phyloP scores from a whole-genome alignment of 1,139 yeast genomes.

The Suhomyces maxii region DNA sequence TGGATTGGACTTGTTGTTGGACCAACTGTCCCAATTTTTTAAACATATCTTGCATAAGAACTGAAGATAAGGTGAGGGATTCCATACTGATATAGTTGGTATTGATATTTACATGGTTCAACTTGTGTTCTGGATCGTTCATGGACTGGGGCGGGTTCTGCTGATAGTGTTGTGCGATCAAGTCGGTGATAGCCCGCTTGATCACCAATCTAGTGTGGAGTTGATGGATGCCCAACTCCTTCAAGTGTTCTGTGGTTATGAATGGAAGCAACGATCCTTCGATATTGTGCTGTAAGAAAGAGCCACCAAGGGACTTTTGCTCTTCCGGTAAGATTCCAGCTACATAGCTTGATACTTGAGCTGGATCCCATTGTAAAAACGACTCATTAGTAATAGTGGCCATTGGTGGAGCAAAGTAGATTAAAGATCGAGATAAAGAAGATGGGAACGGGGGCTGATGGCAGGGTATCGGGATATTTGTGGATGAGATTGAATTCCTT shows the following conservation, averaged over 20 bases:
- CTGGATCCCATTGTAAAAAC: conserved; percentile 50
- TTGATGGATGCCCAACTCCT: conserved; percentile 54
- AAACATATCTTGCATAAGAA: conserved; percentile 41
- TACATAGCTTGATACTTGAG: conserved; percentile 44
- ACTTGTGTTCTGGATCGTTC: conserved; percentile 31
- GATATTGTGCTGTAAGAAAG: conserved; percentile 55
- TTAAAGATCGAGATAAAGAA: too few relatives aligned
- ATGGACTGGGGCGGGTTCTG: conserved; percentile 31
- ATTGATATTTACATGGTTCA: conserved; percentile 32
- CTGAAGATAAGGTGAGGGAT: conserved; percentile 32
- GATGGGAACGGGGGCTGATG: neutral
- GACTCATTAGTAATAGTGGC: conserved; percentile 32
- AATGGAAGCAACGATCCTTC: conserved; percentile 63
- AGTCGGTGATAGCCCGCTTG: conserved; percentile 49
- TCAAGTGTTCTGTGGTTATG: conserved; percentile 58
- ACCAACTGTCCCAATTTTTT: conserved; percentile 17
- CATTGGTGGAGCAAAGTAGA: conserved; percentile 6
- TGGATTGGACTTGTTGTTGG: conserved; percentile 15
- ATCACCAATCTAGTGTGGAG: conserved; percentile 46
- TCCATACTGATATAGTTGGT: conserved; percentile 39
- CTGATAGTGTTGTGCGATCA: conserved; percentile 39
- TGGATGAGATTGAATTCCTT: too few relatives aligned
- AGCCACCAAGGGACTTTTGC: conserved; percentile 23
- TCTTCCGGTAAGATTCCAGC: conserved; percentile 26
- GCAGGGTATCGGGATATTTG: neutral